phyloP scores from a whole-genome alignment of 208 protist genomes.

The Leishmania arabica region DNA sequence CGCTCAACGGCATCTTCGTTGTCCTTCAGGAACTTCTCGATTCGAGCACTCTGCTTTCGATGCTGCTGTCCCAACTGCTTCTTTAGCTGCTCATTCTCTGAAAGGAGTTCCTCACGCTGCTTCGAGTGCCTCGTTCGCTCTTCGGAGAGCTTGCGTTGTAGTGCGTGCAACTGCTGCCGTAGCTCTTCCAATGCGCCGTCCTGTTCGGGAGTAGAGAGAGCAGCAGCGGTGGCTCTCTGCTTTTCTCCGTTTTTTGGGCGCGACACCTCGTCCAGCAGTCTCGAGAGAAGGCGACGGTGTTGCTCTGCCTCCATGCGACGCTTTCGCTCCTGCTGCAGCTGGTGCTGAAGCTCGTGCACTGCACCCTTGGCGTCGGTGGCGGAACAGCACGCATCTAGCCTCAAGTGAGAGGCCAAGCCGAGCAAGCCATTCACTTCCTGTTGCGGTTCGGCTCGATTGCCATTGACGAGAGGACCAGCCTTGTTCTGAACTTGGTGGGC shows the following conservation, averaged over 20 bases:
- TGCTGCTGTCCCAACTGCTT: slow-evolving; percentile 30
- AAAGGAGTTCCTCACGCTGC: background rate
- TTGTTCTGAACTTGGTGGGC: background rate
- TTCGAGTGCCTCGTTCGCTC: background rate
- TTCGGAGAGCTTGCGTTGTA: slow-evolving; percentile 3
- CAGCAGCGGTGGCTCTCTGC: background rate
- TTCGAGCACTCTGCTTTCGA: slow-evolving; percentile 25
- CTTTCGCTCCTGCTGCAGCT: slow-evolving; percentile 12
- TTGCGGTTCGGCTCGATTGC: background rate
- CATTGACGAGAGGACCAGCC: too few species aligned
- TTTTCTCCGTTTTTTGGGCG: background rate
- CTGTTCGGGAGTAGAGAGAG: background rate
- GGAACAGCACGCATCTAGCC: background rate
- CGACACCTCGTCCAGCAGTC: background rate
- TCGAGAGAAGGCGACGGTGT: background rate
- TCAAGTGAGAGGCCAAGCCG: background rate
- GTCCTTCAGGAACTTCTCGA: slow-evolving; percentile 24
- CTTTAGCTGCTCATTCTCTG: slow-evolving; percentile 19
- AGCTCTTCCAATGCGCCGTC: background rate
- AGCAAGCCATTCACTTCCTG: background rate
- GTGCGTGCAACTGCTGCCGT: slow-evolving; percentile 16
- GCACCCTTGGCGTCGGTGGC: background rate
- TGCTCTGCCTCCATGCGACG: slow-evolving; percentile 15
- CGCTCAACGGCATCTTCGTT: slow-evolving; percentile 28
- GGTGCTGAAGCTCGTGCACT: slow-evolving; percentile 20